Evolutionary conservation across 1,139 yeast species (phyloP).

Genomic region (Candida sp.): DNA sequence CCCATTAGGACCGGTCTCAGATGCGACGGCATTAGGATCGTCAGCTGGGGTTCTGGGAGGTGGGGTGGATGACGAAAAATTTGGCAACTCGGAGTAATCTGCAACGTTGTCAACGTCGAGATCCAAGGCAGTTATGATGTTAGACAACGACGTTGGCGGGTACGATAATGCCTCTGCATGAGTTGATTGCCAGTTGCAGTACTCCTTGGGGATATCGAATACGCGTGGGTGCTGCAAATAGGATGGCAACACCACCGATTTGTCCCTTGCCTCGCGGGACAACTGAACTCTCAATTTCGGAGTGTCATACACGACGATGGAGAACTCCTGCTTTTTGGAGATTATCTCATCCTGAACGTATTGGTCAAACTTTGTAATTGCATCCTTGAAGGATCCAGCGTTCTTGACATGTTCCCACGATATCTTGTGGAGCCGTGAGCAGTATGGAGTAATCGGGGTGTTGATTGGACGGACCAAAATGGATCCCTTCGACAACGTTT

Average conservation of each 20-base stretch:
- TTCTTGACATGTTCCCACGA: conserved; percentile 69
- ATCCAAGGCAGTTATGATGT: conserved; percentile 63
- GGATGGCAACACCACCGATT: conserved; percentile 70
- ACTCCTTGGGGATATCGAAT: conserved; percentile 80
- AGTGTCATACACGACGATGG: conserved; percentile 69
- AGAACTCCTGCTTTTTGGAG: conserved; percentile 54
- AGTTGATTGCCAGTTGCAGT: conserved; percentile 65
- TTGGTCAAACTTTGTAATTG: conserved; percentile 55
- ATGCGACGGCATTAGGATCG: conserved; percentile 6
- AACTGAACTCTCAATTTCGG: conserved; percentile 79
- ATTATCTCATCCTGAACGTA: conserved; percentile 49
- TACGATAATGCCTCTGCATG: conserved; percentile 66
- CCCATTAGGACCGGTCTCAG: conserved; percentile 11
- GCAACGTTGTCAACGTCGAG: conserved; percentile 40
- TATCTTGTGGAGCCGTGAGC: conserved; percentile 55
- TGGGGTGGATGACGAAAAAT: conserved; percentile 11
- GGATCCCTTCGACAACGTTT: conserved; percentile 40
- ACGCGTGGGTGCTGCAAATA: conserved; percentile 78
- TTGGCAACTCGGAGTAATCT: conserved; percentile 8
- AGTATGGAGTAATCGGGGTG: conserved; percentile 70
- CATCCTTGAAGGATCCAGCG: conserved; percentile 62
- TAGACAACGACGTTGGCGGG: conserved; percentile 50
- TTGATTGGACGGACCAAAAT: conserved; percentile 64
- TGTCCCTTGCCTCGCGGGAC: conserved; percentile 82
- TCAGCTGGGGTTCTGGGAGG: conserved; percentile 7